These are phyloP conservation scores for Gloeopeniophorella convolvens DNA, from an alignment of 768 basidiomycete genomes.

Conservation along the genomic window DNA sequence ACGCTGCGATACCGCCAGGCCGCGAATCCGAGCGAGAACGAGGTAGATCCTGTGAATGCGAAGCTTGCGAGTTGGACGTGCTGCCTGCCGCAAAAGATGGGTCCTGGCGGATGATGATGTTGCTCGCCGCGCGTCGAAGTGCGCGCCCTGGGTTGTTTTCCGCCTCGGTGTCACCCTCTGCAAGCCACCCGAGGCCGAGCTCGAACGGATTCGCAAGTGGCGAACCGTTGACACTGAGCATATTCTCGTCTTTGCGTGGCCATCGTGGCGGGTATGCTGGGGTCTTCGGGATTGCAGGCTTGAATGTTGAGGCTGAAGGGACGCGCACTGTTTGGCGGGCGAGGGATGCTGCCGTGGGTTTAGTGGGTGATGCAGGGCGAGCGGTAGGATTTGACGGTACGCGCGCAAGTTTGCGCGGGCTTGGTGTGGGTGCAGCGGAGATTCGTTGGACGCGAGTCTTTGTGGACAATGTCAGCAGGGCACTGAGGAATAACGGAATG, in stretches of 20 bases:
- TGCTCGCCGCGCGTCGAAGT: constrained; percentile 41
- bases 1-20: constrained; percentile 3
- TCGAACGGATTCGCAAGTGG: constrained; percentile 75
- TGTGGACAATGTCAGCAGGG: constrained; percentile 17
- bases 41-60: constrained; percentile 25
- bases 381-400: constrained; percentile 29
- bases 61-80: constrained; percentile 31
- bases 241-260: constrained; percentile 67
- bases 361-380: constrained; percentile 47
- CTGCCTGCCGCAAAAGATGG: constrained; percentile 35
- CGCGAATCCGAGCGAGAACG: constrained; percentile 24
- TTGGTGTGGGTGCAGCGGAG: constrained; percentile 28
- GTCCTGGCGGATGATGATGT: constrained; percentile 55
- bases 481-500: background rate
- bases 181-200: constrained; percentile 57
- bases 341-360: constrained; percentile 33
- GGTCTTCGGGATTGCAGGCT: constrained; percentile 57
- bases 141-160: constrained; percentile 19
- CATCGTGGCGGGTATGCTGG: constrained; percentile 56
- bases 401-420: constrained; percentile 30
- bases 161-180: constrained; percentile 30
- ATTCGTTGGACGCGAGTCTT: constrained; percentile 26
- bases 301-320: constrained; percentile 66
- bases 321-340: constrained; percentile 22
- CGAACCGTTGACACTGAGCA: constrained; percentile 79